Evolutionary conservation across 768 basidiomycete species (phyloP).

Genomic region (Psilocybe sp.): DNA sequence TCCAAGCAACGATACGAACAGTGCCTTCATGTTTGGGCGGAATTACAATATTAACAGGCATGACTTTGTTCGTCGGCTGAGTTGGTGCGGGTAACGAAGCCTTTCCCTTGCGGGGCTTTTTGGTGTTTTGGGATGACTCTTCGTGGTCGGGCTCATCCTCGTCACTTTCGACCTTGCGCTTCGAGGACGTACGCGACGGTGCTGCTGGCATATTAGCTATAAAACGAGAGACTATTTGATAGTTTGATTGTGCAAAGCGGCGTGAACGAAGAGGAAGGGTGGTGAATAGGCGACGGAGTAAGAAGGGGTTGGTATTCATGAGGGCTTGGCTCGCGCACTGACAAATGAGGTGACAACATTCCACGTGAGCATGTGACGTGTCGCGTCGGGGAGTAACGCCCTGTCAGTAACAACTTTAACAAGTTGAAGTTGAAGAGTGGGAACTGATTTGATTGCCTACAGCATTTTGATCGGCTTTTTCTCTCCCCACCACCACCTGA

Average conservation of each 20-base stretch:
- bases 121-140: slow-evolving; percentile 13
- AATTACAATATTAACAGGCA: slow-evolving; percentile 63
- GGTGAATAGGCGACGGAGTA: not conserved
- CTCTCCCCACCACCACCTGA: not conserved
- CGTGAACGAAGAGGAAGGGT: not conserved
- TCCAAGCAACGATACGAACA: slow-evolving; percentile 68
- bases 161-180: slow-evolving; percentile 24
- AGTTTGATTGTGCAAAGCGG: not conserved
- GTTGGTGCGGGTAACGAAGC: slow-evolving; percentile 28
- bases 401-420: not conserved
- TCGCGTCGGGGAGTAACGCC: not conserved
- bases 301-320: too few relatives aligned
- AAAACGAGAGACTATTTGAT: not conserved
- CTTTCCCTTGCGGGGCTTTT: slow-evolving; percentile 19
- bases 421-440: not conserved
- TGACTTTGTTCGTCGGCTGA: slow-evolving; percentile 71
- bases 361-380: too few relatives aligned
- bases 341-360: too few relatives aligned
- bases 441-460: too few relatives aligned
- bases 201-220: slow-evolving; percentile 12
- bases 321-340: too few relatives aligned
- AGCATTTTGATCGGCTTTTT: not conserved
- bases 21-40: slow-evolving; percentile 45
- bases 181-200: slow-evolving; percentile 22
- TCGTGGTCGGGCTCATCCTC: slow-evolving; percentile 25